phyloP scores from a whole-genome alignment of 768 basidiomycete species.

The Aureoboletus auriporus region DNA sequence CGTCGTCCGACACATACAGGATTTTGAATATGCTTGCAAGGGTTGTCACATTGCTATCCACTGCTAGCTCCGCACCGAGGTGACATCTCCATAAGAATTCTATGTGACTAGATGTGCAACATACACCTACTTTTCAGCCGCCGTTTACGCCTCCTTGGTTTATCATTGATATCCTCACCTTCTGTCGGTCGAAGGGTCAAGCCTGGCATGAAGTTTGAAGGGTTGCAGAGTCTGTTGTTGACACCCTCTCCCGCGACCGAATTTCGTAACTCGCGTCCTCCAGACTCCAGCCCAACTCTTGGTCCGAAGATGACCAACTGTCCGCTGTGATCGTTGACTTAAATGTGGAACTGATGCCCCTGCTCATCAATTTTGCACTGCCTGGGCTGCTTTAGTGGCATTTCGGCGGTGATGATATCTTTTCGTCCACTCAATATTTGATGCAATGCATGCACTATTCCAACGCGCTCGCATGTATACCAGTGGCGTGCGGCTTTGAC shows the following conservation, averaged over 20 bases:
- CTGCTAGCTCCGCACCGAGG: background rate
- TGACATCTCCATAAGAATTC: background rate
- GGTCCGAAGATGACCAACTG: background rate
- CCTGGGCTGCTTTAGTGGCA: too few species aligned
- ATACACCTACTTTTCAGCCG: background rate
- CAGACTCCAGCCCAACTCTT: background rate
- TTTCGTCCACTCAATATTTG: background rate
- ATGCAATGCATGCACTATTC: background rate
- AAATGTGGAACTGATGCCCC: background rate
- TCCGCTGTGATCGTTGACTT: background rate
- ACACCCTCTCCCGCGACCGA: too few species aligned
- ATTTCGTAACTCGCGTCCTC: background rate
- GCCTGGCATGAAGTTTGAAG: background rate
- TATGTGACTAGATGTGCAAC: background rate
- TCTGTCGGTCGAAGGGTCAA: background rate
- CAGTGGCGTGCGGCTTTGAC: background rate
- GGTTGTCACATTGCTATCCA: background rate
- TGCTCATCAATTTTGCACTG: background rate
- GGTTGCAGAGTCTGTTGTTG: too few species aligned
- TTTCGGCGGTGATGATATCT: background rate
- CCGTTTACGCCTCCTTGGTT: background rate
- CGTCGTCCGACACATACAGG: background rate
- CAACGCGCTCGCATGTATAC: background rate
- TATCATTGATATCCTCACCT: background rate
- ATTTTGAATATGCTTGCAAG: background rate